phyloP scores from a whole-genome alignment of 2,329 filamentous ascomycete species.

The Calonectria fujianensis region DNA sequence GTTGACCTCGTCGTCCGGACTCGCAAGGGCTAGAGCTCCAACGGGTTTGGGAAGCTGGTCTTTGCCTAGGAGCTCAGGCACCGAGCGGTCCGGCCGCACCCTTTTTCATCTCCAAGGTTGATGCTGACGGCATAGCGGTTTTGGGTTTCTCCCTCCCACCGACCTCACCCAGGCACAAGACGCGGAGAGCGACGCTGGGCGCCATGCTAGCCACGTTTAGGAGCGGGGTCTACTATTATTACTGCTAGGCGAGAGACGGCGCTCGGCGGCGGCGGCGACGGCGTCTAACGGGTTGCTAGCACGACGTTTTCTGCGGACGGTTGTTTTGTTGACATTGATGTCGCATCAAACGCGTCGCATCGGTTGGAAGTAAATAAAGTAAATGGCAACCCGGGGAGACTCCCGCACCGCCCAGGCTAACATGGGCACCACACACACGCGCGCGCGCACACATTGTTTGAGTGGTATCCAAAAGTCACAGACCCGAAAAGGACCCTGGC shows the following conservation, averaged over 20 bases:
- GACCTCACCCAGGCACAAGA: background rate
- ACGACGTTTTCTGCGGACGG: constrained; percentile 15
- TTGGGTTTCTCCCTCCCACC: constrained; percentile 6
- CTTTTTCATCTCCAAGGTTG: constrained; percentile 30
- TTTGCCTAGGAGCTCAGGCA: background rate
- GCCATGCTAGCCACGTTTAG: constrained; percentile 25
- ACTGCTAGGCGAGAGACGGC: constrained; percentile 25
- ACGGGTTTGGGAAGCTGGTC: constrained; percentile 13
- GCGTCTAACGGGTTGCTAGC: constrained; percentile 36
- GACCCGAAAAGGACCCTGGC: constrained; percentile 17
- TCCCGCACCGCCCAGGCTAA: constrained; percentile 24
- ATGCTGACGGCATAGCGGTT: constrained; percentile 36
- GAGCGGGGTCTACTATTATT: constrained; percentile 16
- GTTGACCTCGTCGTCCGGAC: constrained; percentile 13
- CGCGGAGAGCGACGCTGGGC: background rate
- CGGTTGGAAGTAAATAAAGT: constrained; percentile 33
- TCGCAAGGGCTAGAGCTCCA: constrained; percentile 23
- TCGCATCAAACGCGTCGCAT: constrained; percentile 31
- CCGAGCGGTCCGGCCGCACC: constrained; percentile 15
- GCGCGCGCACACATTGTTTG: background rate
- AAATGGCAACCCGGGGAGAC: constrained; percentile 12
- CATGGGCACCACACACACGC: background rate
- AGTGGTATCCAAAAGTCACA: constrained; percentile 29
- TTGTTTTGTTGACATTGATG: constrained; percentile 40
- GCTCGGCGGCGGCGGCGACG: constrained; percentile 40